Evolutionary conservation across 2,329 filamentous ascomycete species (phyloP).

Genomic region (Beauveria sp.): DNA sequence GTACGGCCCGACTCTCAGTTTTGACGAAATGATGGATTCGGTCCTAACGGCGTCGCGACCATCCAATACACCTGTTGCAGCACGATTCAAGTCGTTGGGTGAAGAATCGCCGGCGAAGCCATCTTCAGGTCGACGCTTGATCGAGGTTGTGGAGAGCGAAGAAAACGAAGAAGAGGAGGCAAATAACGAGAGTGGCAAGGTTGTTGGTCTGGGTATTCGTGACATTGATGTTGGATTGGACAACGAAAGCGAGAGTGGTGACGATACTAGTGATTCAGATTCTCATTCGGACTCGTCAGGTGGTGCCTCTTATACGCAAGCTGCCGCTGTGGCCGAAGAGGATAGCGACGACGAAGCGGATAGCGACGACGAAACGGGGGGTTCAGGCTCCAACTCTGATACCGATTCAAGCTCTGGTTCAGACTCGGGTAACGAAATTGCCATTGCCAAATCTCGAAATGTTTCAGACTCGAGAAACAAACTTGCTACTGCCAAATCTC

Average conservation of each 20-base stretch:
- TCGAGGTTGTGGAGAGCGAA: conserved; percentile 14
- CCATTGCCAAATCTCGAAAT: conserved; percentile 3
- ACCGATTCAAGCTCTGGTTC: conserved; percentile 23
- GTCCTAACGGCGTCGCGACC: conserved; percentile 16
- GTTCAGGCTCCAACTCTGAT: conserved; percentile 10
- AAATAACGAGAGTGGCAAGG: neutral
- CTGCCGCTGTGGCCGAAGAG: neutral
- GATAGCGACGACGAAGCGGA: no score
- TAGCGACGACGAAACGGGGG: neutral
- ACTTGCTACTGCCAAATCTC: conserved; percentile 2
- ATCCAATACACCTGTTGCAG: neutral
- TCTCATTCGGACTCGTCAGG: conserved; percentile 6
- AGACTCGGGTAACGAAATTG: conserved; percentile 16
- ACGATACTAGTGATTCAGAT: conserved; percentile 1
- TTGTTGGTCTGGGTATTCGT: neutral
- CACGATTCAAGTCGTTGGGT: neutral
- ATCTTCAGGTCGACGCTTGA: conserved; percentile 3
- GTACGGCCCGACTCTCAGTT: conserved; percentile 25
- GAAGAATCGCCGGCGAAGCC: neutral
- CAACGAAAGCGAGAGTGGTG: neutral
- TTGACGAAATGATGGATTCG: conserved; percentile 26
- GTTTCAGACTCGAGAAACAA: neutral
- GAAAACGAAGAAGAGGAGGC: neutral
- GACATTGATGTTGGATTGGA: neutral
- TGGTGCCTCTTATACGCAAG: neutral